Evolutionary conservation across 2,329 filamentous ascomycete species (phyloP).

Genomic region (Aquanectria penicillioides): DNA sequence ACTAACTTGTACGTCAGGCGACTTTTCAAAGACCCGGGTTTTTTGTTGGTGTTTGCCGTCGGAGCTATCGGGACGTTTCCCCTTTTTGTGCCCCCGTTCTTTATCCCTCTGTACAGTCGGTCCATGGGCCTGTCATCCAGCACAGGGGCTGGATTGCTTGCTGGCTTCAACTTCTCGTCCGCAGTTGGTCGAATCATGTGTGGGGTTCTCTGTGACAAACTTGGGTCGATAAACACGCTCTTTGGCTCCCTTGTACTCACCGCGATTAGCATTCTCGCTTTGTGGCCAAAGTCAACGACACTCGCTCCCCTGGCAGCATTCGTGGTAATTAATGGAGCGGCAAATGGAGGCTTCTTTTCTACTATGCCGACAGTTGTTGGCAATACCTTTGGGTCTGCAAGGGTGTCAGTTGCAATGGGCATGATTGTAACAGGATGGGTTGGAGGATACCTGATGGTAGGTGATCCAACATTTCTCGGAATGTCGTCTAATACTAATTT

Average conservation of each 20-base stretch:
- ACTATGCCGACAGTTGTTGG: conserved; percentile 71
- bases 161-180: conserved; percentile 70
- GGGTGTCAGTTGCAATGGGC: conserved; percentile 66
- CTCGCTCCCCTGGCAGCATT: conserved; percentile 65
- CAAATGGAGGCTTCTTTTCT: conserved; percentile 72
- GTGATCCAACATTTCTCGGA: conserved; percentile 23
- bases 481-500: neutral
- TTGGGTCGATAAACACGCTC: conserved; percentile 67
- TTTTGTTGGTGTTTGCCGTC: conserved; percentile 62
- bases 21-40: conserved; percentile 62
- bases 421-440: conserved; percentile 71
- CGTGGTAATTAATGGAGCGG: conserved; percentile 67
- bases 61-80: conserved; percentile 68
- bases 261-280: conserved; percentile 66
- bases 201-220: conserved; percentile 62
- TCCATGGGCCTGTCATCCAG: conserved; percentile 64
- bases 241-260: conserved; percentile 61
- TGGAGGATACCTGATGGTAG: conserved; percentile 68
- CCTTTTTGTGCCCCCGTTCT: conserved; percentile 70
- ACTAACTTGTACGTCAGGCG: conserved; percentile 46
- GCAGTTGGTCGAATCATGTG: conserved; percentile 65
- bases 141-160: conserved; percentile 66
- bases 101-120: conserved; percentile 65
- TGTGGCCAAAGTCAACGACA: conserved; percentile 68
- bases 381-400: conserved; percentile 65